Conservation (phyloP, 768 basidiomycete genomes). For the Macrolepiota fuliginosa region DNA sequence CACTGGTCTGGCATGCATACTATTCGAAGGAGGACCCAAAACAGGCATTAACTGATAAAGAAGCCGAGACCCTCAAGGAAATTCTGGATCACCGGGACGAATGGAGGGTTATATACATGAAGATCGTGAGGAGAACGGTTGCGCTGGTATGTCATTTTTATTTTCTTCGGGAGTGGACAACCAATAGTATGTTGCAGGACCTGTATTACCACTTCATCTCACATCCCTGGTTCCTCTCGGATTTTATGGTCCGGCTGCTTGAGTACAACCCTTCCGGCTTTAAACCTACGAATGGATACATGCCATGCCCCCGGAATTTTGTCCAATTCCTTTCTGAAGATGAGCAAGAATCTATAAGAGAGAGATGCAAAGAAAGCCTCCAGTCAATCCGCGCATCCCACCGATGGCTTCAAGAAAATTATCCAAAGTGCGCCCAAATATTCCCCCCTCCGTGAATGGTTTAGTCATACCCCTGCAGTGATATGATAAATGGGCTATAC, state of each 20-base stretch:
- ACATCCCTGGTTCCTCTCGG: conserved; percentile 22
- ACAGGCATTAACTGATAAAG: background rate
- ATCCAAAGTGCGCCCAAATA: background rate
- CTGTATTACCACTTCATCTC: conserved; percentile 3
- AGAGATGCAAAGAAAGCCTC: conserved; percentile 12
- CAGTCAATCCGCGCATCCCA: background rate
- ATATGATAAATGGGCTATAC: conserved; percentile 13
- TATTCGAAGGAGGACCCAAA: background rate
- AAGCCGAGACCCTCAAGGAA: background rate
- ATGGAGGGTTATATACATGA: conserved; percentile 8
- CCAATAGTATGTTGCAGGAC: background rate
- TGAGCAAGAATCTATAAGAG: conserved; percentile 20
- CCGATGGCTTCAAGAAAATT: conserved; percentile 11
- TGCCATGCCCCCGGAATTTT: conserved; percentile 24
- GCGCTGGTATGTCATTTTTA: background rate
- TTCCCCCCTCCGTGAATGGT: background rate
- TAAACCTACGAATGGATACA: background rate
- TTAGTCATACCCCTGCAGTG: background rate
- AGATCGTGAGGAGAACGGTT: conserved; percentile 9
- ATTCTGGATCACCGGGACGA: background rate
- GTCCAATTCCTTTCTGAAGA: conserved; percentile 23
- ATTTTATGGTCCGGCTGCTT: conserved; percentile 37
- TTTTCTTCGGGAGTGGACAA: background rate
- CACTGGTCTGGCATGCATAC: conserved; percentile 2
- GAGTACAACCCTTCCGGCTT: conserved; percentile 35